These are phyloP conservation scores for Tricholoma bakamatsutake DNA, from an alignment of 768 basidiomycete species.

Conservation along the genomic window DNA sequence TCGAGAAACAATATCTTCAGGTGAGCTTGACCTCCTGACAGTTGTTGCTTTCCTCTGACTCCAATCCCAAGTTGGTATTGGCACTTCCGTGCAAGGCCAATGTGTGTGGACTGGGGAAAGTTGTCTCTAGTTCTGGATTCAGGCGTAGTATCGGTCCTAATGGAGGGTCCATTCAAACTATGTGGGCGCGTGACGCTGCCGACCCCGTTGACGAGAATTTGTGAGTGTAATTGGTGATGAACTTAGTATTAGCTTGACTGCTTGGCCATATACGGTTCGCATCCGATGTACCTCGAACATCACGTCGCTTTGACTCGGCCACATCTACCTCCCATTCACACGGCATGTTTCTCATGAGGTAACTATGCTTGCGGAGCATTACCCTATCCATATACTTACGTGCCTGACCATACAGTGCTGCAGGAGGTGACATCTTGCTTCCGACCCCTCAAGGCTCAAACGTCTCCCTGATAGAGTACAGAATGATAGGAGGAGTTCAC, in stretches of 20 bases:
- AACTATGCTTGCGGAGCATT: slow-evolving; percentile 2
- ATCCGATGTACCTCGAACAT: slow-evolving; percentile 70
- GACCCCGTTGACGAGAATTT: slow-evolving; percentile 66
- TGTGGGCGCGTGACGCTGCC: slow-evolving; percentile 58
- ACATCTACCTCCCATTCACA: slow-evolving; percentile 54
- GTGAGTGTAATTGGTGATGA: slow-evolving; percentile 29
- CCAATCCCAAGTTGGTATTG: slow-evolving; percentile 46
- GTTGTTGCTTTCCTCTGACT: neutral
- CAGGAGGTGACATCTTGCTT: slow-evolving; percentile 68
- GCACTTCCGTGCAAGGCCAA: slow-evolving; percentile 62
- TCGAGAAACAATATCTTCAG: slow-evolving; percentile 77
- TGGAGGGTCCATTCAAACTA: slow-evolving; percentile 59
- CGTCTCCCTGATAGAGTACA: slow-evolving; percentile 65
- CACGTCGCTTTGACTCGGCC: slow-evolving; percentile 55
- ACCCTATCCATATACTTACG: neutral
- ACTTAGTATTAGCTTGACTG: neutral
- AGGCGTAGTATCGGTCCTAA: slow-evolving; percentile 50
- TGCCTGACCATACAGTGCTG: slow-evolving; percentile 35
- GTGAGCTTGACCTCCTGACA: slow-evolving; percentile 19
- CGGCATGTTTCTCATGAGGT: slow-evolving; percentile 74
- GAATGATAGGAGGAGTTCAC: slow-evolving; percentile 67
- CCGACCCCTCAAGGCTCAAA: slow-evolving; percentile 48
- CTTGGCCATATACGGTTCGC: slow-evolving; percentile 59
- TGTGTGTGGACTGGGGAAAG: slow-evolving; percentile 76
- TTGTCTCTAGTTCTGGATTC: slow-evolving; percentile 63